A percentile compares a stretch with the other conserved stretches of the same genome.
Conservation (phyloP, 73 alveolate genomes). For the Tetrahymena malaccensis region DNA sequence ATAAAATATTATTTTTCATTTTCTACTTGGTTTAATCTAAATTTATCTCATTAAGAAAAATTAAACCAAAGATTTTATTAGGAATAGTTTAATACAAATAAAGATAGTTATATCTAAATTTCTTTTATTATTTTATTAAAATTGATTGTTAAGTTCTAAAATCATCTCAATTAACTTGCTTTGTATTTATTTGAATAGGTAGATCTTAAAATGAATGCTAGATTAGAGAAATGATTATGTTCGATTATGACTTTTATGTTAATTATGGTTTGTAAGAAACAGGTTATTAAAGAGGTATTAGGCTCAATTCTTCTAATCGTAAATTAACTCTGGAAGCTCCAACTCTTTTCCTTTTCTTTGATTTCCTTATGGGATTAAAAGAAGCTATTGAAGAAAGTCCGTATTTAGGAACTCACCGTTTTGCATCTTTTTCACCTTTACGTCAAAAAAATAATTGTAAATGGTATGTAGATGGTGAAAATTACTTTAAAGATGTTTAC, state of each 20-base stretch:
- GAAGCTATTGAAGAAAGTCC: conserved; percentile 14
- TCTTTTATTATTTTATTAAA: neutral
- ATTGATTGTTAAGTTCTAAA: neutral
- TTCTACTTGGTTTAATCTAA: too few relatives aligned
- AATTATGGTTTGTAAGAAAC: conserved; percentile 34
- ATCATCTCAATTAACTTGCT: neutral
- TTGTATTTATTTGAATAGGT: neutral
- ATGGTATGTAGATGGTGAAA: conserved; percentile 55
- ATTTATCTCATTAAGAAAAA: too few relatives aligned
- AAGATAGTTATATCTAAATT: too few relatives aligned
- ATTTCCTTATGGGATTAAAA: conserved; percentile 8
- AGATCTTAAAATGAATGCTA: neutral
- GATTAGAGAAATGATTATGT: conserved; percentile 38
- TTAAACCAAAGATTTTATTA: too few relatives aligned
- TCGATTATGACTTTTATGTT: conserved; percentile 18
- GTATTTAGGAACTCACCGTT: conserved; percentile 7
- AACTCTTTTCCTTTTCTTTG: neutral
- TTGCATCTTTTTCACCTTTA: conserved; percentile 40
- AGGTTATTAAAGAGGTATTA: conserved; percentile 35
- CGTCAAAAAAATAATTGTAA: conserved; percentile 13
- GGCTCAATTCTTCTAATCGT: conserved; percentile 15
- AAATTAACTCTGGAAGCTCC: conserved; percentile 9
- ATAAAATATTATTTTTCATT: too few relatives aligned
- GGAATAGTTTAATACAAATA: too few relatives aligned
- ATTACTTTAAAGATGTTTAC: conserved; percentile 42